Conservation (phyloP, 108 stramenopile genomes). For the Skeletonema grethae region DNA sequence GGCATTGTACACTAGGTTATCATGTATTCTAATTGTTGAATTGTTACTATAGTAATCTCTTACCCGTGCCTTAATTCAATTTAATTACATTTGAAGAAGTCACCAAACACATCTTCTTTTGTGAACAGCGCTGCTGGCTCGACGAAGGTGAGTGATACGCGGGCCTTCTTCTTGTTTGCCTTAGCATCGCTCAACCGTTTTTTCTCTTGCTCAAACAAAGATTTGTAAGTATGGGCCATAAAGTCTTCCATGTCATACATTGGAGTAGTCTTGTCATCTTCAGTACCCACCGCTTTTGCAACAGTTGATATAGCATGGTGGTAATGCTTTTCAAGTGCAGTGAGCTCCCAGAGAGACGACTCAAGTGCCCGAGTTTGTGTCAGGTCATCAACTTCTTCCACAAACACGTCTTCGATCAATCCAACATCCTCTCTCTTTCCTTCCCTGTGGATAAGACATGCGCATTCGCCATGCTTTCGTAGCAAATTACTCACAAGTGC, state of each 20-base stretch:
- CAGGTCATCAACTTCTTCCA: conserved; percentile 71
- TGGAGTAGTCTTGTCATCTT: conserved; percentile 65
- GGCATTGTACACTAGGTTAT: background rate
- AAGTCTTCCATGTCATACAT: conserved; percentile 84
- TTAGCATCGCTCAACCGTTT: conserved; percentile 42
- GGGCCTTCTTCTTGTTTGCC: conserved; percentile 42
- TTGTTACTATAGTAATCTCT: background rate
- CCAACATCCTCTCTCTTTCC: conserved; percentile 40
- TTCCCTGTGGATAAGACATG: conserved; percentile 82
- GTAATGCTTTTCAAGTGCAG: conserved; percentile 87
- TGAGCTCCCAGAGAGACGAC: conserved; percentile 92
- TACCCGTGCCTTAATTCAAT: too few relatives aligned
- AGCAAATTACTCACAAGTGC: conserved; percentile 90
- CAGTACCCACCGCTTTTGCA: conserved; percentile 69
- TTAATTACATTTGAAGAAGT: conserved; percentile 9
- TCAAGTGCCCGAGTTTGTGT: conserved; percentile 73
- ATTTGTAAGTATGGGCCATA: conserved; percentile 78
- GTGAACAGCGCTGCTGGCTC: conserved; percentile 66
- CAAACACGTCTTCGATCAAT: conserved; percentile 67
- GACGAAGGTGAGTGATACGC: conserved; percentile 70
- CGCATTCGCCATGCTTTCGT: conserved; percentile 89
- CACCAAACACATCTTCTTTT: conserved; percentile 66
- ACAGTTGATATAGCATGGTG: conserved; percentile 84
- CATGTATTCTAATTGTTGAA: background rate
- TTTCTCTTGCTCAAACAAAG: conserved; percentile 83